Conservation (phyloP, 495 filamentous ascomycete species). For the Amphirosellinia nigrospora region DNA sequence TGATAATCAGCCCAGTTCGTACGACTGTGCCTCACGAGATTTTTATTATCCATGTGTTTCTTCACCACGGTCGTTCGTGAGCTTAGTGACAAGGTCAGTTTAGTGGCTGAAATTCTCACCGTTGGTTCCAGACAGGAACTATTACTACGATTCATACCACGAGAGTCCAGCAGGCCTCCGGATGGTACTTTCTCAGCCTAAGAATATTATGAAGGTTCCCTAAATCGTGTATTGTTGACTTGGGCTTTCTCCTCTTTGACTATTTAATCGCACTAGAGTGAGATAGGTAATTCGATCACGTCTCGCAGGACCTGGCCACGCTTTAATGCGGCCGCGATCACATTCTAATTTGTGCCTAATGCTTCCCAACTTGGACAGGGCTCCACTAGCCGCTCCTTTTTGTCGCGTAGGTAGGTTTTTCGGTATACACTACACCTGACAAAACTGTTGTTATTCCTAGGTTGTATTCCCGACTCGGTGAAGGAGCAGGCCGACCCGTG, state of each 20-base stretch:
- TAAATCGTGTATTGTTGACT: constrained; percentile 8
- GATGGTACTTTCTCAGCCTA: constrained; percentile 5
- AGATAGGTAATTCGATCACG: constrained; percentile 31
- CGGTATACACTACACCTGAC: constrained; percentile 8
- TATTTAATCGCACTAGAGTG: constrained; percentile 41
- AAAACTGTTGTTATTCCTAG: neutral
- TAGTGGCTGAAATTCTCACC: constrained; percentile 17
- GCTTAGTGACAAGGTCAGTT: neutral
- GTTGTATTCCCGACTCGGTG: constrained; percentile 22
- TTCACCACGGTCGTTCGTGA: neutral
- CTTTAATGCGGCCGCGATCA: constrained; percentile 25
- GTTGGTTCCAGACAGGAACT: constrained; percentile 12
- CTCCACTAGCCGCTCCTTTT: constrained; percentile 14
- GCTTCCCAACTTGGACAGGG: constrained; percentile 24
- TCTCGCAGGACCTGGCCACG: constrained; percentile 33
- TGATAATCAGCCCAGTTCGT: constrained; percentile 7
- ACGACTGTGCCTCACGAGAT: constrained; percentile 1
- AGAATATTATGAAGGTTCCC: neutral
- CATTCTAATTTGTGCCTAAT: constrained; percentile 26
- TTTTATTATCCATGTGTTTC: constrained; percentile 12
- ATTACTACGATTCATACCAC: neutral
- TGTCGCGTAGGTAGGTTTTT: constrained; percentile 10
- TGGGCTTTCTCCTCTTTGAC: constrained; percentile 28
- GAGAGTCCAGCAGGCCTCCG: neutral
- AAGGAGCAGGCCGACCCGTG: constrained; percentile 16